Base-by-base conservation (phyloP, 129 eudicot genomes). In the Pseudognaphalium luteoalbum region DNA sequence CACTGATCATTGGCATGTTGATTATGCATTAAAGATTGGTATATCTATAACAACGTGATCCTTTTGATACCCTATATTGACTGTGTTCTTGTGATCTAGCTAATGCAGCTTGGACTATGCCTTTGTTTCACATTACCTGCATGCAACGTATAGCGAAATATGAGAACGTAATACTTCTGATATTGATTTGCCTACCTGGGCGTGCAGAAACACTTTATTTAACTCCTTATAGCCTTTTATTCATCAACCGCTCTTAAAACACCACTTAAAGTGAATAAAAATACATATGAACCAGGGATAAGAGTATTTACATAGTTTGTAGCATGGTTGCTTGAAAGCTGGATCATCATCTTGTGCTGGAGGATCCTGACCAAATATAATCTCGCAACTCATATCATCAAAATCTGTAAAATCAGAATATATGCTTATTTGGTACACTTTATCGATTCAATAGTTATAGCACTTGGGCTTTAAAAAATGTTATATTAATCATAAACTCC, bases 371-470 rank as follows among this genome's bases (percentile, higher is more conserved):
- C 99, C 99, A 74, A 86, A 94, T 83, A 86, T 86, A 84, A 94
- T 91, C 75, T 91, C 93, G 39, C 99, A 94, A 70, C 99, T 94
- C 97, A 91, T 91, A 79, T 94, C 97, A 69, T 94, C 99, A 86
- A 94, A 94, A 76, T 94, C 99, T 94, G 86, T 81, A 57, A 57
- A 79, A 83, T 66, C 22, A 56, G 12, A 75, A 20, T 57, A 17
- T 63, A 71, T 34, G 34, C 83, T 64, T 51, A 34, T 25, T 68
- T 66, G 59, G 57, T 54, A 67, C 65, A 67, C 67, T 35, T 54
- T 1, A 66, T 35, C 16, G 17, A 66, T 20, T 69, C 2, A 59
- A 78, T 44, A 70, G 70, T 77, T 69, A n/a, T 20, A 68, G 20
- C 69, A 77, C 75, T 70, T 58, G 8, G 7, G 39, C 22, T 73